phyloP scores from a whole-genome alignment of 1,139 yeast species.

The Trichomonascaceae sp. region DNA sequence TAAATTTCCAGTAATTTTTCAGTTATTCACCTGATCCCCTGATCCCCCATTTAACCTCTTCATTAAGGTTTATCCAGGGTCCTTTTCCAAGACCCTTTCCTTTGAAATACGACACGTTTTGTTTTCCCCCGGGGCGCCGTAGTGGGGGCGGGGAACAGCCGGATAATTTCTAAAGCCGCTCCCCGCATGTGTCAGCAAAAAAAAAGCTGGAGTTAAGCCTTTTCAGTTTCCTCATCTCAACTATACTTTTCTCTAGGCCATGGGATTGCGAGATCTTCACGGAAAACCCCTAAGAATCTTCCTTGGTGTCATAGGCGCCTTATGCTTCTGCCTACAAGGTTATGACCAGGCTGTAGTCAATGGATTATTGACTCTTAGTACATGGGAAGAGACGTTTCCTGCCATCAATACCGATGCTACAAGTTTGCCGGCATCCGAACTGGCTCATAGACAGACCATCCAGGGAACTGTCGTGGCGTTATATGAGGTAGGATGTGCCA shows the following conservation, averaged over 20 bases:
- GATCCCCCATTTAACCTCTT: neutral
- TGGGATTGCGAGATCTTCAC: neutral
- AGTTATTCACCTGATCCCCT: neutral
- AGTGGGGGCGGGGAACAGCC: neutral
- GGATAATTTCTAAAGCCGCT: neutral
- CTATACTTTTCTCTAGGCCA: neutral
- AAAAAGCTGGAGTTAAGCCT: neutral
- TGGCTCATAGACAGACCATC: neutral
- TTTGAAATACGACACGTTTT: too few relatives aligned
- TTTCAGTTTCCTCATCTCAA: neutral
- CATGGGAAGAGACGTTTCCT: neutral
- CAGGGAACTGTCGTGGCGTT: constrained; percentile 1
- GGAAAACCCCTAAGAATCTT: neutral
- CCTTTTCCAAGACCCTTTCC: neutral
- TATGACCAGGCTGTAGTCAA: neutral
- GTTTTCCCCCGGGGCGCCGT: too few relatives aligned
- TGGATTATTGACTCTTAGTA: neutral
- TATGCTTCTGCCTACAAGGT: neutral
- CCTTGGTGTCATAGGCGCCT: neutral
- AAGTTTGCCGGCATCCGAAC: neutral
- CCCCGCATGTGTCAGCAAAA: neutral
- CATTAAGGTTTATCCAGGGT: neutral
- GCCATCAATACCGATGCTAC: neutral
- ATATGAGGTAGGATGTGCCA: neutral
- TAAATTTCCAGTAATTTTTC: neutral